phyloP scores from a whole-genome alignment of 139 green algal genomes.

The Chlamydomonas schloesseri region DNA sequence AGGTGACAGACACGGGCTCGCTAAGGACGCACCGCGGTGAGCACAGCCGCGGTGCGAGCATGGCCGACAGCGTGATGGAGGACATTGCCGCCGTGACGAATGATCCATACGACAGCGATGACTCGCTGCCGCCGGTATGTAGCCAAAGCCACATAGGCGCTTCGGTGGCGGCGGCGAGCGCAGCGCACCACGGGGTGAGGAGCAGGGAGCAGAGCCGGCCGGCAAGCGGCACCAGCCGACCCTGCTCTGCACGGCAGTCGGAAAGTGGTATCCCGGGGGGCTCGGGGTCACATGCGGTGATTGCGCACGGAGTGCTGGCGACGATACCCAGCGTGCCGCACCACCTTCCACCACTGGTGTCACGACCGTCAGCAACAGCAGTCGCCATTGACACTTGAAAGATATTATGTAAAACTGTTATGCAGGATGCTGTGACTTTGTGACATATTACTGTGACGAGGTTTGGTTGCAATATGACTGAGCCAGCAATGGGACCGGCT shows the following conservation, averaged over 20 bases:
- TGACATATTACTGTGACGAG: too few species aligned
- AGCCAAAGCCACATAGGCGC: not conserved
- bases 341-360: not conserved
- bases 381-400: not conserved
- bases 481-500: too few species aligned
- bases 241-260: not conserved
- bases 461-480: too few species aligned
- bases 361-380: not conserved
- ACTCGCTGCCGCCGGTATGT: conserved; percentile 10
- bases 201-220: conserved; percentile 2
- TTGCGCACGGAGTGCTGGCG: not conserved
- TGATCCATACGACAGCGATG: not conserved
- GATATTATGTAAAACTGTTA: too few species aligned
- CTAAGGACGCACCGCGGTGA: not conserved
- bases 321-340: conserved; percentile 22
- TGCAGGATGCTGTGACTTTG: too few species aligned
- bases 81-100: not conserved
- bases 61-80: not conserved
- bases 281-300: not conserved
- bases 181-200: not conserved
- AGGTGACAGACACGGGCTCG: too few species aligned
- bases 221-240: conserved; percentile 10
- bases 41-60: not conserved
- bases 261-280: not conserved
- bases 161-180: not conserved